Conservation (phyloP, 202 grass and related monocot genomes). For the Musa balbisiana region DNA sequence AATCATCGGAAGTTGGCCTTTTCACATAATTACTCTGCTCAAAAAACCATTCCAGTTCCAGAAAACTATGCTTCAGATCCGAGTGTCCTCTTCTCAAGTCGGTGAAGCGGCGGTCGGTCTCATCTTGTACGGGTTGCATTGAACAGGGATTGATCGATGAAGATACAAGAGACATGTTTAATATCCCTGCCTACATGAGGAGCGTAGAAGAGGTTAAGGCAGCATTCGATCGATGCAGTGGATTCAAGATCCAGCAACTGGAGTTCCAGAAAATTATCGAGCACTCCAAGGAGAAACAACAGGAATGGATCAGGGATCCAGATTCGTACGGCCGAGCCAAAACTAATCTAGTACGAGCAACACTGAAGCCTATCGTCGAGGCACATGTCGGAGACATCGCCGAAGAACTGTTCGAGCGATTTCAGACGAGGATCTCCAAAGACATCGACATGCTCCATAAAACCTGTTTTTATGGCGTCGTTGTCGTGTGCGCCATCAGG, state of each 20-base stretch:
- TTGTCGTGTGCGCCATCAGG: not conserved
- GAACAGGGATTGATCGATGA: slow-evolving; percentile 14
- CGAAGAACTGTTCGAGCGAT: slow-evolving; percentile 5
- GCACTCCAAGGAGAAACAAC: slow-evolving; percentile 5
- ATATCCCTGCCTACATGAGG: slow-evolving; percentile 16
- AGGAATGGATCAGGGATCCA: not conserved
- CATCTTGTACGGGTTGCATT: too few species aligned
- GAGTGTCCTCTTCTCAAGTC: too few species aligned
- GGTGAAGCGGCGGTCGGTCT: too few species aligned
- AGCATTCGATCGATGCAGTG: not conserved
- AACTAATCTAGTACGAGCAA: not conserved
- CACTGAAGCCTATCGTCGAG: not conserved
- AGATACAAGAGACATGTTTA: slow-evolving; percentile 6
- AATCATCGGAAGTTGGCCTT: too few species aligned
- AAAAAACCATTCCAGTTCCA: too few species aligned
- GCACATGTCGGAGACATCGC: not conserved
- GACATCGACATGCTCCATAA: not conserved
- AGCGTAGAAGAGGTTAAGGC: not conserved
- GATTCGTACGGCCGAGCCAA: not conserved
- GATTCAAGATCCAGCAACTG: slow-evolving; percentile 11
- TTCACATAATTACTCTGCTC: too few species aligned
- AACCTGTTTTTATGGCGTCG: slow-evolving; percentile 5
- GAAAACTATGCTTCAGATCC: too few species aligned
- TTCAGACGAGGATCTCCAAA: not conserved
- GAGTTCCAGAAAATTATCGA: not conserved